Percentiles rank a stretch among this genome's conserved stretches.
These are phyloP conservation scores for Metarhizium humberi DNA, from an alignment of 2,329 filamentous ascomycete genomes.

Conservation along the genomic window DNA sequence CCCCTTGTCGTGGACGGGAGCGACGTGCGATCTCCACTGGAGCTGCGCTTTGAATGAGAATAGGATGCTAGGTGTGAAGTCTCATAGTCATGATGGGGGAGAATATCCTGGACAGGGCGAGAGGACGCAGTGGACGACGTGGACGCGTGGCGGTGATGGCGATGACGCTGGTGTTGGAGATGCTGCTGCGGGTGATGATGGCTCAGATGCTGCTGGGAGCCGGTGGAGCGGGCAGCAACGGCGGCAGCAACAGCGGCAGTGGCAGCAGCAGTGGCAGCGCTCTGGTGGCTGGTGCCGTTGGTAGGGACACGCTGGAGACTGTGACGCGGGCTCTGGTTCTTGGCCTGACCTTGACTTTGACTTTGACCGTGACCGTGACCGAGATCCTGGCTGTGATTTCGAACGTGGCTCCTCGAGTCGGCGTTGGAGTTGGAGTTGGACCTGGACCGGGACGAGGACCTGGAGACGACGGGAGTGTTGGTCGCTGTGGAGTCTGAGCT, in stretches of 20 bases:
- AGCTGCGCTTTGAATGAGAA: constrained; percentile 49
- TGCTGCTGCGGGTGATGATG: constrained; percentile 21
- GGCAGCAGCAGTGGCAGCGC: constrained; percentile 3
- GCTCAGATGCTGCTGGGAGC: constrained; percentile 12
- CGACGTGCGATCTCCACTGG: constrained; percentile 47
- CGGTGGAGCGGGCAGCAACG: constrained; percentile 1
- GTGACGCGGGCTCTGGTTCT: not conserved
- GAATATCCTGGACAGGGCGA: constrained; percentile 32
- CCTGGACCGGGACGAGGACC: constrained; percentile 1
- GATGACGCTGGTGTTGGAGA: constrained; percentile 19
- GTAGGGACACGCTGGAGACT: not conserved
- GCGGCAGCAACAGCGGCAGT: constrained; percentile 2
- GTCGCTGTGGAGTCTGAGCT: constrained; percentile 6
- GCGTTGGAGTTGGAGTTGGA: too few relatives aligned
- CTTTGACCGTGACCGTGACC: not conserved
- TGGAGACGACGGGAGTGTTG: constrained; percentile 1
- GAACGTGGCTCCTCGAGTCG: too few relatives aligned
- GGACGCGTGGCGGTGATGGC: constrained; percentile 29
- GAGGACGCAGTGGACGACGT: constrained; percentile 21
- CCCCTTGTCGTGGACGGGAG: constrained; percentile 31
- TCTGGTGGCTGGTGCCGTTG: constrained; percentile 8
- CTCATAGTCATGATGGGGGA: constrained; percentile 63
- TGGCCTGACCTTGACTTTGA: constrained; percentile 2
- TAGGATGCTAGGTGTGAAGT: constrained; percentile 54
- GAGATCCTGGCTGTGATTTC: too few relatives aligned